These are phyloP conservation scores for Thalassia testudinum DNA, from an alignment of 116 monocot genomes.

Conservation along the genomic window DNA sequence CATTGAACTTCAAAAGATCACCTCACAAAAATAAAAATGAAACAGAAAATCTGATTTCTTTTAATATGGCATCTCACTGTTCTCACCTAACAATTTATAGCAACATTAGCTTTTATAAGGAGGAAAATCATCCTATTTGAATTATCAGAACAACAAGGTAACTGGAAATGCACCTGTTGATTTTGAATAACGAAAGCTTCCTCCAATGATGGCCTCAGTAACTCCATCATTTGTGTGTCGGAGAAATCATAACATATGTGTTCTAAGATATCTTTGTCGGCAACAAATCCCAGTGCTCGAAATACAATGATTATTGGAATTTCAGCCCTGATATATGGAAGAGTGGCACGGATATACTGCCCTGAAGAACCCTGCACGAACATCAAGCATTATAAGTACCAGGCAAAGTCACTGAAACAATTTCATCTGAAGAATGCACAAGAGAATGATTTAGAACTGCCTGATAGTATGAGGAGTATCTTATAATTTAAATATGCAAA, in stretches of 20 bases:
- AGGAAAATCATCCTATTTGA: background rate
- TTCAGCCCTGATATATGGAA: conserved; percentile 92
- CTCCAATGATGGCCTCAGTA: conserved; percentile 86
- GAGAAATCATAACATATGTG: conserved; percentile 99
- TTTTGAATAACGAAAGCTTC: conserved; percentile 99
- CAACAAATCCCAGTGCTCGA: conserved; percentile 95
- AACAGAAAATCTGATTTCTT: too few species aligned
- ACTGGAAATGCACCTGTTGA: conserved; percentile 54
- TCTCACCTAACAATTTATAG: too few species aligned
- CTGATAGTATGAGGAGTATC: background rate
- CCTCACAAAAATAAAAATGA: background rate
- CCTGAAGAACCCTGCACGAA: conserved; percentile 80
- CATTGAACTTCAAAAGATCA: too few species aligned
- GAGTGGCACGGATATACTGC: conserved; percentile 92
- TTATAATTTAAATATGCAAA: background rate
- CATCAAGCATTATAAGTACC: background rate
- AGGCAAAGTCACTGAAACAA: background rate
- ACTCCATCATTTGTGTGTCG: conserved; percentile 98
- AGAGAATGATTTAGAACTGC: too few species aligned
- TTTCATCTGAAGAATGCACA: too few species aligned
- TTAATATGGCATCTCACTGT: too few species aligned
- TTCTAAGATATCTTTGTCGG: conserved; percentile 95
- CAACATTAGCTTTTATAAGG: background rate
- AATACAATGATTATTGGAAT: conserved; percentile 96
- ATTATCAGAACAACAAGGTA: background rate